Conservation (phyloP, 352 stramenopile species). For the Globisporangium alternatum region DNA sequence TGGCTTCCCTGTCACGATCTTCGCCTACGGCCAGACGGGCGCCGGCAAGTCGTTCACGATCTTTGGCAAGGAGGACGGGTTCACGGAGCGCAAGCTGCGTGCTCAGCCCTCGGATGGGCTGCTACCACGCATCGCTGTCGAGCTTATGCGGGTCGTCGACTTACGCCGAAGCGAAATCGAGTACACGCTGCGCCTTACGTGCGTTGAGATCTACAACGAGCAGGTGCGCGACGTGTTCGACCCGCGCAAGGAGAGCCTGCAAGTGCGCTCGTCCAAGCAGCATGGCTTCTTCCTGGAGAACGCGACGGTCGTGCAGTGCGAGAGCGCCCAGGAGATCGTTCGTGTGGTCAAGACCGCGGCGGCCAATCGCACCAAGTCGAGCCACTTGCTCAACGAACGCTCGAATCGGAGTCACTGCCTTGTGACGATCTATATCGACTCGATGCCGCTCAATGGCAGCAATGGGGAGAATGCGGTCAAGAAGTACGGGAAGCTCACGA, state of each 20-base stretch:
- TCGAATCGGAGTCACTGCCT: slow-evolving; percentile 79
- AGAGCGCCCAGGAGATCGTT: slow-evolving; percentile 55
- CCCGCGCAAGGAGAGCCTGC: slow-evolving; percentile 49
- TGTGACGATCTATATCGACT: slow-evolving; percentile 79
- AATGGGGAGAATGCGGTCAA: slow-evolving; percentile 23
- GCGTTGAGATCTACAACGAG: slow-evolving; percentile 81
- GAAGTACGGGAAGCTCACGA: slow-evolving; percentile 72
- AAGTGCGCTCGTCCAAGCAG: slow-evolving; percentile 54
- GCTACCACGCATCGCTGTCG: slow-evolving; percentile 42
- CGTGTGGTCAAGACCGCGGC: slow-evolving; percentile 57
- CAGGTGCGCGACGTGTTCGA: slow-evolving; percentile 66
- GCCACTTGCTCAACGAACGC: slow-evolving; percentile 60
- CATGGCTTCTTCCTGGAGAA: slow-evolving; percentile 75
- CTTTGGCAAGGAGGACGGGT: slow-evolving; percentile 56
- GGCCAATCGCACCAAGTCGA: slow-evolving; percentile 62
- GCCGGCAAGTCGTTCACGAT: slow-evolving; percentile 76
- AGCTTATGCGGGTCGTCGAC: slow-evolving; percentile 54
- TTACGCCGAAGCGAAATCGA: slow-evolving; percentile 31
- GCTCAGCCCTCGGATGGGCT: slow-evolving; percentile 43
- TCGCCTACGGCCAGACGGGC: slow-evolving; percentile 73
- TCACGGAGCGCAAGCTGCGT: slow-evolving; percentile 25
- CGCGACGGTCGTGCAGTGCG: slow-evolving; percentile 61
- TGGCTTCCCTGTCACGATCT: slow-evolving; percentile 70
- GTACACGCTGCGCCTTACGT: slow-evolving; percentile 64
- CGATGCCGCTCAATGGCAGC: slow-evolving; percentile 24